Percentiles rank a stretch among this genome's conserved stretches.
phyloP scores from a whole-genome alignment of 345 rosid species.

The Noccaea caerulescens region DNA sequence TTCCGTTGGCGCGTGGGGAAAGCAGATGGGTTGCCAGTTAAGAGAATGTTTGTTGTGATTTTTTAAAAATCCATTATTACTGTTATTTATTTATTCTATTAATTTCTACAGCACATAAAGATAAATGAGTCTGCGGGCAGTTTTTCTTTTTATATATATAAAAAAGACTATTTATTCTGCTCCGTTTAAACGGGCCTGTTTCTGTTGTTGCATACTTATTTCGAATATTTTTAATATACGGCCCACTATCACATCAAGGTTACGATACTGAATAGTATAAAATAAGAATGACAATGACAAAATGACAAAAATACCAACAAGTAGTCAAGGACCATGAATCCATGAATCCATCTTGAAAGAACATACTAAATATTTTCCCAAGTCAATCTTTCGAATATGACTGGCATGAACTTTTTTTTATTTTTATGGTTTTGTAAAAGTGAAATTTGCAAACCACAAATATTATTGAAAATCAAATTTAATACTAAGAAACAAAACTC shows the following conservation, averaged over 20 bases:
- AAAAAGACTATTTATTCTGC: neutral
- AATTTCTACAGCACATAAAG: conserved; percentile 12
- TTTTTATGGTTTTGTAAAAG: neutral
- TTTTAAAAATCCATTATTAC: neutral
- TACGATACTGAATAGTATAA: conserved; percentile 1
- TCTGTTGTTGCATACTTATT: neutral
- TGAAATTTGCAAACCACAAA: neutral
- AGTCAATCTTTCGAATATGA: neutral
- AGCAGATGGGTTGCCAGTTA: conserved; percentile 17
- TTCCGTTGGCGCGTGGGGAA: conserved; percentile 33
- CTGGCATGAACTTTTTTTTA: neutral
- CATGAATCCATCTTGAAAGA: neutral
- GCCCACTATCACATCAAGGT: conserved; percentile 35
- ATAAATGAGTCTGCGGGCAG: neutral
- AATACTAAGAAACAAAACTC: neutral
- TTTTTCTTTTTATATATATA: too few relatives aligned
- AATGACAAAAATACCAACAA: conserved; percentile 15
- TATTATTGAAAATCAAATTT: neutral
- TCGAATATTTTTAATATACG: neutral
- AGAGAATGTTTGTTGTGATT: conserved; percentile 34
- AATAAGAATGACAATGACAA: conserved; percentile 6
- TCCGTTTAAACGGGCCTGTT: conserved; percentile 31
- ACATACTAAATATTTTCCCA: neutral
- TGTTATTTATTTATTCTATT: neutral
- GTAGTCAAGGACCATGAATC: conserved; percentile 26